phyloP scores from a whole-genome alignment of 306 rosid species.

The Quercus gilva region DNA sequence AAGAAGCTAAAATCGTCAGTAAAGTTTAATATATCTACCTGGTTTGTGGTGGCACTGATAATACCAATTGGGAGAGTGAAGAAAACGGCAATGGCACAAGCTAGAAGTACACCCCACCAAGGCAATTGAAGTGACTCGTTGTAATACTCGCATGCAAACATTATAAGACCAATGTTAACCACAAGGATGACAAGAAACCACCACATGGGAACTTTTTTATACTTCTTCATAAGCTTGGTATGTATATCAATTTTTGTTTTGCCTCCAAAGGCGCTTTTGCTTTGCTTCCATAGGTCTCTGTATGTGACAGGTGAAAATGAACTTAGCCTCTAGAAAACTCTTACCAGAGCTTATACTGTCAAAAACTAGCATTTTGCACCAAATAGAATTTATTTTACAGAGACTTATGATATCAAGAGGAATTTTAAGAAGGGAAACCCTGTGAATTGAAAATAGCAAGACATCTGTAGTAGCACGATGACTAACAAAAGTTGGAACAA shows the following conservation, averaged over 20 bases:
- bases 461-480: too few species aligned
- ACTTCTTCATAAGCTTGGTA: constrained; percentile 63
- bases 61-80: constrained; percentile 78
- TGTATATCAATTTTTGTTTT: constrained; percentile 53
- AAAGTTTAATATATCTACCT: constrained; percentile 36
- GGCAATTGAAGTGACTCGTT: constrained; percentile 69
- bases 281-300: constrained; percentile 58
- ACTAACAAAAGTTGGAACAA: too few species aligned
- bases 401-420: too few species aligned
- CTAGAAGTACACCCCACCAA: constrained; percentile 90
- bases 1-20: too few species aligned
- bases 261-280: constrained; percentile 46
- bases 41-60: constrained; percentile 77
- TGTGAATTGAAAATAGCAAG: too few species aligned
- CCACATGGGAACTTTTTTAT: constrained; percentile 67
- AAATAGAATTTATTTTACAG: not conserved
- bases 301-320: constrained; percentile 6
- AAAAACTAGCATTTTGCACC: not conserved
- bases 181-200: constrained; percentile 64
- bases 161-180: constrained; percentile 52
- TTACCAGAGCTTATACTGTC: not conserved
- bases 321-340: not conserved
- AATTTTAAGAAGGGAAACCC: too few species aligned
- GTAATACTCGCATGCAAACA: constrained; percentile 51
- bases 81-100: constrained; percentile 56